Percentiles rank a stretch among this genome's conserved stretches.
These are phyloP conservation scores for Basidioascus undulatus DNA, from an alignment of 768 basidiomycete genomes.

Conservation along the genomic window DNA sequence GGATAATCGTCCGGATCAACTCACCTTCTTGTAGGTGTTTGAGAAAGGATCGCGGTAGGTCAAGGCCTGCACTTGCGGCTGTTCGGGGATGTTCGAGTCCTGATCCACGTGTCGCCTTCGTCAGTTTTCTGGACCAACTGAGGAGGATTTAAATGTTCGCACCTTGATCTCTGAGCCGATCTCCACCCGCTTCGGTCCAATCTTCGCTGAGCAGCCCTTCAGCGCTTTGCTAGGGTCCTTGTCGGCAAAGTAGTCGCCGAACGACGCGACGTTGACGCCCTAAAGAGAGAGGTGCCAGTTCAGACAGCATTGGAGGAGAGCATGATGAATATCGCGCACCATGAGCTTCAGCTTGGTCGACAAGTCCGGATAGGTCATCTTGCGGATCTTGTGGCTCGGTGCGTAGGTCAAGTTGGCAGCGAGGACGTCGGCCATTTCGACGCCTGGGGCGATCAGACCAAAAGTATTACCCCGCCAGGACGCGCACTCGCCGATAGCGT, in stretches of 20 bases:
- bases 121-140: background rate
- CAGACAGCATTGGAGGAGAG: background rate
- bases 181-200: background rate
- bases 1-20: constrained; percentile 10
- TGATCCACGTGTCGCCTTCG: background rate
- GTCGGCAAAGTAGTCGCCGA: constrained; percentile 50
- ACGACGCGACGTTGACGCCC: constrained; percentile 31
- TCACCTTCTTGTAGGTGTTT: constrained; percentile 50
- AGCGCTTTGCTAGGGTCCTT: constrained; percentile 16
- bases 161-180: constrained; percentile 1
- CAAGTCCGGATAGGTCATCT: constrained; percentile 39
- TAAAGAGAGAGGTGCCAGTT: background rate
- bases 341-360: constrained; percentile 46
- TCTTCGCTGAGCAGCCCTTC: constrained; percentile 1
- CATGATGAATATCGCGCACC: constrained; percentile 28
- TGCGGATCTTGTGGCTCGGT: constrained; percentile 24
- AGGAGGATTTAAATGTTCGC: constrained; percentile 9
- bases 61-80: constrained; percentile 32
- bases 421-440: constrained; percentile 46
- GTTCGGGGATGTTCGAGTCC: too few relatives aligned
- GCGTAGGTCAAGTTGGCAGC: constrained; percentile 45
- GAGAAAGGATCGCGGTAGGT: constrained; percentile 48
- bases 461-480: constrained; percentile 40
- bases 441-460: constrained; percentile 49
- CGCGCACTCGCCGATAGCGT: constrained; percentile 55